Evolutionary conservation across 2,329 filamentous ascomycete species (phyloP).

Genomic region (Trichoderma sp.): DNA sequence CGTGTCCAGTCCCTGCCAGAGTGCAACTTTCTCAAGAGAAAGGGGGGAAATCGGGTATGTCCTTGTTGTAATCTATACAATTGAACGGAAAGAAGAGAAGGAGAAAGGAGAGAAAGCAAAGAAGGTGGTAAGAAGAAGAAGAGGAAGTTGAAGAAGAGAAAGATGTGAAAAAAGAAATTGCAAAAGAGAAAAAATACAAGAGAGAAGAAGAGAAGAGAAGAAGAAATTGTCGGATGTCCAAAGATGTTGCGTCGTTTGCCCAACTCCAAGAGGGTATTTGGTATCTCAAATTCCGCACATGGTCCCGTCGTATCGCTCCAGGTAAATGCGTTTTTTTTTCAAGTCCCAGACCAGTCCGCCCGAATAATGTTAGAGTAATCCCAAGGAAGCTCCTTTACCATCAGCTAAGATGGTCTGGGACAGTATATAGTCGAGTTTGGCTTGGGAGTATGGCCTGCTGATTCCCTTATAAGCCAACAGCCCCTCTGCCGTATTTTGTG

Average conservation of each 20-base stretch:
- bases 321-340: not conserved
- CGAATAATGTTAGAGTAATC: not conserved
- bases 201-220: not conserved
- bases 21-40: not conserved
- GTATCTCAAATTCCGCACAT: slow-evolving; percentile 10
- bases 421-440: not conserved
- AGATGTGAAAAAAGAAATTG: too few relatives aligned
- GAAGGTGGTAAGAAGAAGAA: too few relatives aligned
- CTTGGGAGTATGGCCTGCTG: not conserved
- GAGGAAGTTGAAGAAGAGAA: too few relatives aligned
- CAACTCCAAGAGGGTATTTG: slow-evolving; percentile 18
- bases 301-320: not conserved
- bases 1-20: not conserved
- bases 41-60: not conserved
- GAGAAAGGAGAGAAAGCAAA: not conserved
- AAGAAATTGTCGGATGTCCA: not conserved
- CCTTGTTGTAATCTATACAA: slow-evolving; percentile 23
- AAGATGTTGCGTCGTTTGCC: slow-evolving; percentile 3
- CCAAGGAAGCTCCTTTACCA: not conserved
- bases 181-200: not conserved
- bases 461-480: not conserved
- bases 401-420: not conserved
- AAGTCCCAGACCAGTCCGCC: not conserved
- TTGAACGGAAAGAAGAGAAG: slow-evolving; percentile 3
- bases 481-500: not conserved